Evolutionary conservation across 1,284 basidiomycete genomes (phyloP).

Genomic region (Apiotrichum montevideense): DNA sequence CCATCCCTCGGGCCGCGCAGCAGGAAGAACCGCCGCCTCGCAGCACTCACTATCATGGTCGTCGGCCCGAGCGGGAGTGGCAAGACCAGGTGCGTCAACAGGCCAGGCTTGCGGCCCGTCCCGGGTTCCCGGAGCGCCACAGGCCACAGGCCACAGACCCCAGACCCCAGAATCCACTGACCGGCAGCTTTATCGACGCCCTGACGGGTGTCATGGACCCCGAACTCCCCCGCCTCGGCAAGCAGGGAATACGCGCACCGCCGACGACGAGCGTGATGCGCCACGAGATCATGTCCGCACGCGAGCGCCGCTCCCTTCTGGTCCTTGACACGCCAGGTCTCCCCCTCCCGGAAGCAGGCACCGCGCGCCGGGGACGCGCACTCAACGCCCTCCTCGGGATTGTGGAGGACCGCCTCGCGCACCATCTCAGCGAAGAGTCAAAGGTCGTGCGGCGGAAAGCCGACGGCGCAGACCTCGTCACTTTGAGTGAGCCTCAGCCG

Average conservation of each 20-base stretch:
- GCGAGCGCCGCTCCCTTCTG: constrained; percentile 9
- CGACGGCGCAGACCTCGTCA: constrained; percentile 35
- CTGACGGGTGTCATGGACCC: constrained; percentile 15
- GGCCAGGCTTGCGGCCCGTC: too few relatives aligned
- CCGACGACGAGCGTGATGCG: constrained; percentile 12
- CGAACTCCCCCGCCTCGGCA: background rate
- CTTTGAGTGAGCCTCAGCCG: constrained; percentile 29
- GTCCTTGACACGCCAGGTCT: constrained; percentile 41
- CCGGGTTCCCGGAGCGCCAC: too few relatives aligned
- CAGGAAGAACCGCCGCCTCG: constrained; percentile 17
- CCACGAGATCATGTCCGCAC: constrained; percentile 3
- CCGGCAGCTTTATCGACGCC: constrained; percentile 13
- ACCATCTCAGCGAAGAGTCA: constrained; percentile 36
- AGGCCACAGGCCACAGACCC: too few relatives aligned
- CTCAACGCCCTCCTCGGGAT: constrained; percentile 29
- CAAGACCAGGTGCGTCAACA: constrained; percentile 34
- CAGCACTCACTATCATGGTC: constrained; percentile 33
- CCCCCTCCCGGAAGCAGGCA: background rate
- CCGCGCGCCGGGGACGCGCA: constrained; percentile 18
- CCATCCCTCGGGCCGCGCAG: constrained; percentile 3
- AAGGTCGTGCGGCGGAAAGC: constrained; percentile 33
- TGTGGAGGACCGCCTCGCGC: constrained; percentile 35
- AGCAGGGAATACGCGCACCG: background rate
- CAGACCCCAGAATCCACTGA: too few relatives aligned
- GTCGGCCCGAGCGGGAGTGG: constrained; percentile 35